These are phyloP conservation scores for Xanthoconium separans DNA, from an alignment of 1,284 basidiomycete genomes.

Conservation along the genomic window DNA sequence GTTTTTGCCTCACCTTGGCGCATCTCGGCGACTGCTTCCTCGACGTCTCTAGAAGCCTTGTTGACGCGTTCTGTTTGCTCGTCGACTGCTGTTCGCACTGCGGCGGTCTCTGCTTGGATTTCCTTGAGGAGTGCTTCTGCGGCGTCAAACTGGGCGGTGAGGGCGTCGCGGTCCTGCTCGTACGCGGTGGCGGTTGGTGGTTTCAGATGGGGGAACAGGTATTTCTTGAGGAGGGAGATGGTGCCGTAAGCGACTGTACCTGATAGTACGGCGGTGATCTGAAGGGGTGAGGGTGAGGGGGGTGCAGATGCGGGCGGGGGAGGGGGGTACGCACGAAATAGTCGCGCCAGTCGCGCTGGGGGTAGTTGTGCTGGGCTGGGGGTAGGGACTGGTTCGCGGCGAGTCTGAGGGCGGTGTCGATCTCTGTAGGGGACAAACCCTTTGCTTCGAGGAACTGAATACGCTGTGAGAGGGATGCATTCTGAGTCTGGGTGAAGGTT, in stretches of 20 bases:
- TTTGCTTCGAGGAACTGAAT: conserved; percentile 95
- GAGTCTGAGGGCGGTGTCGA: conserved; percentile 82
- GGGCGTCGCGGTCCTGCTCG: conserved; percentile 82
- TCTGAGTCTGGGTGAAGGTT: conserved; percentile 66
- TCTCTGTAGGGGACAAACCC: conserved; percentile 82
- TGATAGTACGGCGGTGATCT: conserved; percentile 95
- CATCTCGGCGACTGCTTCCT: conserved; percentile 75
- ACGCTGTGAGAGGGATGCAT: conserved; percentile 80
- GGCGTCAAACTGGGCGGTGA: conserved; percentile 92
- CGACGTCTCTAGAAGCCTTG: conserved; percentile 77
- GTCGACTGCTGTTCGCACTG: conserved; percentile 76
- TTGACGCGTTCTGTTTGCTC: conserved; percentile 81
- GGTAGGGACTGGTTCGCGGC: conserved; percentile 42
- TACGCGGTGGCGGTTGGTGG: conserved; percentile 90
- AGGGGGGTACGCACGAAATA: conserved; percentile 78
- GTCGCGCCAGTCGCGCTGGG: conserved; percentile 88
- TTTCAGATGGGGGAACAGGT: conserved; percentile 86
- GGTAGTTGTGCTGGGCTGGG: conserved; percentile 40
- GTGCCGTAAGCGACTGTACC: conserved; percentile 89
- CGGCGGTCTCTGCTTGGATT: conserved; percentile 76
- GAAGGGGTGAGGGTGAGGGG: conserved; percentile 25
- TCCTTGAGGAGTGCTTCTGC: conserved; percentile 82
- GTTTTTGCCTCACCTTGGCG: conserved; percentile 77
- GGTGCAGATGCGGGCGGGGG: no score
- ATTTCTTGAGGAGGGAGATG: conserved; percentile 89